Conservation (phyloP, 225 moss, liverwort and hornwort species). For the Lunularia cruciata region DNA sequence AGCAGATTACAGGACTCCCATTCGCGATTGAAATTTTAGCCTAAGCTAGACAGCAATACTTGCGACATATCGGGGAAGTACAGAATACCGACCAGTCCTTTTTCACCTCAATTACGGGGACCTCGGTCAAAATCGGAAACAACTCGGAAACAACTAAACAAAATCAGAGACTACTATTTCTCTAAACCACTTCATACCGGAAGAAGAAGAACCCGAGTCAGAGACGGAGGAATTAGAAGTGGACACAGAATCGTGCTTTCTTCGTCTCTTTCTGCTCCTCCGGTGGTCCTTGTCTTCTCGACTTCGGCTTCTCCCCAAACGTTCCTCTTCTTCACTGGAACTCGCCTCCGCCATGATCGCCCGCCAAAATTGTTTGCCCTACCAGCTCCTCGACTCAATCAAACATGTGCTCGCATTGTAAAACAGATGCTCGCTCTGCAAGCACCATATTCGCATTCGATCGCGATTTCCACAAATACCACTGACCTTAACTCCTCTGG, state of each 20-base stretch:
- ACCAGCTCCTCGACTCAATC: conserved; percentile 1
- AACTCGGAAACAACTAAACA: too few species aligned
- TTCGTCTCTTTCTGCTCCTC: conserved; percentile 12
- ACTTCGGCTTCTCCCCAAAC: conserved; percentile 6
- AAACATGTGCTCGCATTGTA: neutral
- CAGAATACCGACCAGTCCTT: too few species aligned
- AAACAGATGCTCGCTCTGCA: neutral
- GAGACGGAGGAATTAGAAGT: conserved; percentile 13
- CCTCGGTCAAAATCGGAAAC: too few species aligned
- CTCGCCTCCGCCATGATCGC: conserved; percentile 7
- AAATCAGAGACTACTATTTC: too few species aligned
- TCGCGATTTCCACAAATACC: too few species aligned
- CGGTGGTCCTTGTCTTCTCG: conserved; percentile 1
- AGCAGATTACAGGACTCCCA: too few species aligned
- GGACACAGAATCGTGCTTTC: conserved; percentile 4
- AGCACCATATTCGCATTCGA: too few species aligned
- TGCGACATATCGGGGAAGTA: too few species aligned
- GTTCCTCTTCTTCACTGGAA: conserved; percentile 10
- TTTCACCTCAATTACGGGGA: too few species aligned
- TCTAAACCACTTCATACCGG: conserved; percentile 20
- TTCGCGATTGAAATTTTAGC: too few species aligned
- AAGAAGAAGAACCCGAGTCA: neutral
- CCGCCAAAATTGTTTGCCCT: neutral
- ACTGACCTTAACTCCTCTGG: too few species aligned
- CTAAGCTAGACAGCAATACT: too few species aligned